Conservation (phyloP, 306 rosid genomes). For the Lathyrus oleraceus region DNA sequence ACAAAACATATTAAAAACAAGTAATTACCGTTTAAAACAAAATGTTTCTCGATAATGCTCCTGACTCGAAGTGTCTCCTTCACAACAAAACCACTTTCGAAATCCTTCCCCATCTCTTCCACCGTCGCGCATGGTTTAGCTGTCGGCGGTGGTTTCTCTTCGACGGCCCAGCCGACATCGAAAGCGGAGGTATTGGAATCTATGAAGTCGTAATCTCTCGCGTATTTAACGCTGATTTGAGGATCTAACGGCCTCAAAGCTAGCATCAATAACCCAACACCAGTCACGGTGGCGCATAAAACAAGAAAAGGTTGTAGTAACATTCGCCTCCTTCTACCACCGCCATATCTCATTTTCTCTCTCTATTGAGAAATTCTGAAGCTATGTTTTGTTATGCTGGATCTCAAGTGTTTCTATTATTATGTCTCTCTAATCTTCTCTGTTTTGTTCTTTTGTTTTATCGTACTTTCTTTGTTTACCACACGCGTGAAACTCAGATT, state of each 20-base stretch:
- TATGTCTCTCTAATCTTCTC: neutral
- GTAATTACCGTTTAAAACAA: conserved; percentile 58
- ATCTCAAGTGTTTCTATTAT: conserved; percentile 32
- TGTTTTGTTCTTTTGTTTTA: neutral
- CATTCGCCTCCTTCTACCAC: conserved; percentile 56
- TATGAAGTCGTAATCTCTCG: conserved; percentile 22
- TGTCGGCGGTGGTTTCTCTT: neutral
- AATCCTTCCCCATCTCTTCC: conserved; percentile 81
- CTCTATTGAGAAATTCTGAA: too few species aligned
- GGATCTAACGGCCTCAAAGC: conserved; percentile 63
- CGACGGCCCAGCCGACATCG: conserved; percentile 10
- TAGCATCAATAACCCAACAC: conserved; percentile 53
- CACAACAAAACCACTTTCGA: conserved; percentile 42
- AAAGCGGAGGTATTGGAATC: conserved; percentile 35
- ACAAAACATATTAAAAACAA: neutral
- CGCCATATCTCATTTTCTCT: conserved; percentile 56
- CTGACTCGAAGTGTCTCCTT: conserved; percentile 64
- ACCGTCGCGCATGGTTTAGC: conserved; percentile 67
- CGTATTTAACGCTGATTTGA: conserved; percentile 44
- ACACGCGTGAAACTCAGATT: neutral
- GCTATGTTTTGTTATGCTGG: conserved; percentile 9
- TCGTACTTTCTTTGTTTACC: neutral
- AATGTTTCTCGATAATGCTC: conserved; percentile 63
- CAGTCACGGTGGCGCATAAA: conserved; percentile 49
- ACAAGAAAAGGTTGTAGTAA: conserved; percentile 48